Base-by-base conservation (phyloP, 495 filamentous ascomycete species). In the Penicillium fimorum region DNA sequence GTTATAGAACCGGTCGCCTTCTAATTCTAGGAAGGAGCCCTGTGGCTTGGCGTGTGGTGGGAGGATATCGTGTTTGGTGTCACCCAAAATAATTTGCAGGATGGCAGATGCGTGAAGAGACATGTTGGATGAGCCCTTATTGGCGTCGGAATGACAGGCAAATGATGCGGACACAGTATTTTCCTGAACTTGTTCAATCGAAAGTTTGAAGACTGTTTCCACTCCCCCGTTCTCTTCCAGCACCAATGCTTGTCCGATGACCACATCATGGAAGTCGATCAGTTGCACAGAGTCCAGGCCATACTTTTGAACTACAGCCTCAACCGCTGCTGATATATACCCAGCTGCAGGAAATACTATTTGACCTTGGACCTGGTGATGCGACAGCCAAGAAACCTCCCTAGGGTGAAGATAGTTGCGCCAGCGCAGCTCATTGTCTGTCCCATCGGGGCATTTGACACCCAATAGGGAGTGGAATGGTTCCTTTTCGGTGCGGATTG, bases 311-410 rank as follows among this genome's bases (percentile, higher is more conserved):
- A 55, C 10, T 17, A 63, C 41, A 3, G 81, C 76, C 55, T 90
- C 86, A 0, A 85, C 47, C 1, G 79, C 82, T 70, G 83, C 83
- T 4, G 76, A 69, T 27, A 84, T 59, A 53, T 82, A 87, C 0
- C 77, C 82, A 7, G 84, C 78, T 48, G 77, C 81, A n/a, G 87
- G 87, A 56, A 85, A 85, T 1, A 90, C 65, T 1, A 67, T 56
- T 50, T 79, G 68, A 0, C 66, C 61, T 30, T 78, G 71, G 0
- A 80, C 40, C n/a, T 63, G 46, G 37, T 81, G 77, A 53, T 67
- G 71, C 1, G 42, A 5, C 0, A 80, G 49, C 78, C 78, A 81
- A 0, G 71, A 59, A 2, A 81, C 63, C 37, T 77, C 74, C 0
- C 52, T 51, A 0, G 59, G 58, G 12, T 63, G 55, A 0, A 79